Evolutionary conservation across 2,329 filamentous ascomycete genomes (phyloP).

Genomic region (Apiospora malaysiana): DNA sequence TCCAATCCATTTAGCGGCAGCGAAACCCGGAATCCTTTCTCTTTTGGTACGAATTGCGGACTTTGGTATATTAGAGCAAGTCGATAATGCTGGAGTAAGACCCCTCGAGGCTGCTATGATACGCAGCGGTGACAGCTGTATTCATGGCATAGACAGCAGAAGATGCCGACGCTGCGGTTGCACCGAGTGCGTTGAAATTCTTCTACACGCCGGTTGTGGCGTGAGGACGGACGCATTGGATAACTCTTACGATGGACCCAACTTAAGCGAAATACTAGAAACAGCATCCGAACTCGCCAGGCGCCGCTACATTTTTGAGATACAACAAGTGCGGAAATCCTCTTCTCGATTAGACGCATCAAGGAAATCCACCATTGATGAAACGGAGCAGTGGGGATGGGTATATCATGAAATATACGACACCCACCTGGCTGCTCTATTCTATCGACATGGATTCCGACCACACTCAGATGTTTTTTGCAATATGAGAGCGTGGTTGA

Average conservation of each 20-base stretch:
- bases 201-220: conserved; percentile 7
- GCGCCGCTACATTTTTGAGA: conserved; percentile 18
- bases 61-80: not conserved
- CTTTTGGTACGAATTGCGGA: not conserved
- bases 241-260: not conserved
- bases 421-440: not conserved
- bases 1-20: conserved; percentile 22
- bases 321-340: not conserved
- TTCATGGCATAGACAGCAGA: not conserved
- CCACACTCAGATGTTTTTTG: not conserved
- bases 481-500: not conserved
- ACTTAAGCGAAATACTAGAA: not conserved
- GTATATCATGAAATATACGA: conserved; percentile 3
- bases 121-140: not conserved
- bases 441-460: conserved; percentile 20
- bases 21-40: conserved; percentile 19
- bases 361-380: not conserved
- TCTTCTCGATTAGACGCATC: not conserved
- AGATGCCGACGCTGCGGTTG: conserved; percentile 18
- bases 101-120: conserved; percentile 19
- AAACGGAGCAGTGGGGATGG: not conserved
- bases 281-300: conserved; percentile 20
- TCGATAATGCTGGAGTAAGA: not conserved
- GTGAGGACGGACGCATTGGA: not conserved
- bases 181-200: conserved; percentile 17